phyloP scores from a whole-genome alignment of 371 early-diverging fungal species.

The Mucor irregularis region DNA sequence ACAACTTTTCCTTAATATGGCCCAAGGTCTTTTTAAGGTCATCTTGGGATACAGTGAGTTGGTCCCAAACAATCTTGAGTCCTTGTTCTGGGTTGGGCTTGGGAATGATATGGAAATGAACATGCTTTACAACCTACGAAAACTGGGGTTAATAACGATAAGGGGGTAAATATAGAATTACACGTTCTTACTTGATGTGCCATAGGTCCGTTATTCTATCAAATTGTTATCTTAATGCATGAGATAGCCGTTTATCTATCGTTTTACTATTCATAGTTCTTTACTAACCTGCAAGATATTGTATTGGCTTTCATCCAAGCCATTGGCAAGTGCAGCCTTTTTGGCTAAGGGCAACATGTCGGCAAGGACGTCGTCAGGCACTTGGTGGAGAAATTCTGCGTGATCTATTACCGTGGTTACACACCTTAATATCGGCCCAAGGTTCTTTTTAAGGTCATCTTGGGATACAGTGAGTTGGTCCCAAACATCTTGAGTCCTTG shows the following conservation, averaged over 20 bases:
- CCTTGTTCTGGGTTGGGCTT: conserved; percentile 75
- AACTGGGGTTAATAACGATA: too few relatives aligned
- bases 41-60: conserved; percentile 32
- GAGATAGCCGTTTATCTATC: not conserved
- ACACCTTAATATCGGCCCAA: not conserved
- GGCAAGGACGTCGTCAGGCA: conserved; percentile 83
- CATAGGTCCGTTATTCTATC: conserved; percentile 77
- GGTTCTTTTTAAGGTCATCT: conserved; percentile 46
- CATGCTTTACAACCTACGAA: conserved; percentile 76
- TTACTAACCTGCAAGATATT: conserved; percentile 83
- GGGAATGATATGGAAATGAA: conserved; percentile 92
- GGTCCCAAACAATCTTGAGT: conserved; percentile 69
- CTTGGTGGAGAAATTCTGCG: conserved; percentile 84
- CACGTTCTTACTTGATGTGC: conserved; percentile 39
- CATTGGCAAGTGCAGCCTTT: conserved; percentile 77
- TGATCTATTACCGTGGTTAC: conserved; percentile 85
- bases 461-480: conserved; percentile 56
- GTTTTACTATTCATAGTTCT: too few relatives aligned
- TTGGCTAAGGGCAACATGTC: conserved; percentile 91
- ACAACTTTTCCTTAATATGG: conserved; percentile 42
- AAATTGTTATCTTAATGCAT: not conserved
- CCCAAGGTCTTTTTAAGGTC: conserved; percentile 31
- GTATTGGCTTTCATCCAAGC: conserved; percentile 65
- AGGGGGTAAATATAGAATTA: too few relatives aligned
- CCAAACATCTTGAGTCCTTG: conserved; percentile 83